A percentile compares a stretch with the other conserved stretches of the same genome.
phyloP scores from a whole-genome alignment of 1,284 basidiomycete species.

The Ustilago curta region DNA sequence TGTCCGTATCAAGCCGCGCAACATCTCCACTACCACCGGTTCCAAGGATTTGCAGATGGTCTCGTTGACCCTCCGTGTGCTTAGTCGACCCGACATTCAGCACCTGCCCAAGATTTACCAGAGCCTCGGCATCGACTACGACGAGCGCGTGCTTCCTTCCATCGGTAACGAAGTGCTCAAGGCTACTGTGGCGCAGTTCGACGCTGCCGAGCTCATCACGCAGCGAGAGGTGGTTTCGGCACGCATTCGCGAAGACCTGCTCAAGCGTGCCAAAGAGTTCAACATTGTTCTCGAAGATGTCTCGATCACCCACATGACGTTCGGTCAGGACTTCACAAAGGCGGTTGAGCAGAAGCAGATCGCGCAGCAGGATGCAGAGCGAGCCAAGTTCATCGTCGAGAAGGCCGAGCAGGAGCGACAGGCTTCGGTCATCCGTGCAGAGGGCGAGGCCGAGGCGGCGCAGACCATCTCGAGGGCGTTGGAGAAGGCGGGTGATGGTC shows the following conservation, averaged over 20 bases:
- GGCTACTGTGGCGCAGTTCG: conserved; percentile 97
- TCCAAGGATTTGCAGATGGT: conserved; percentile 95
- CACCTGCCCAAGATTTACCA: conserved; percentile 96
- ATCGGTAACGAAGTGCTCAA: conserved; percentile 95
- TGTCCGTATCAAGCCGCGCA: conserved; percentile 92
- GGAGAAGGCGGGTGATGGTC: conserved; percentile 93
- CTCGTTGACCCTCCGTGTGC: conserved; percentile 92
- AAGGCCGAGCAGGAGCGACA: conserved; percentile 97
- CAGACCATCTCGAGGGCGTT: conserved; percentile 89
- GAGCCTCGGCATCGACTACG: conserved; percentile 92
- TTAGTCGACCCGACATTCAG: conserved; percentile 89
- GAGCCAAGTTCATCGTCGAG: conserved; percentile 98
- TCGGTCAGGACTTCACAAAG: conserved; percentile 74
- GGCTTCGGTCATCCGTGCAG: conserved; percentile 95
- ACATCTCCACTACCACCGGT: conserved; percentile 95
- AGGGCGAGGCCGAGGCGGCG: conserved; percentile 94
- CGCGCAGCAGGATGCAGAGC: conserved; percentile 91
- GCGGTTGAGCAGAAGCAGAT: conserved; percentile 99
- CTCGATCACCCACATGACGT: conserved; percentile 80
- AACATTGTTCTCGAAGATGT: conserved; percentile 97
- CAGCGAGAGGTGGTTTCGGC: conserved; percentile 81
- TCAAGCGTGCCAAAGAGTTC: conserved; percentile 95
- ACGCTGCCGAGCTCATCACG: conserved; percentile 92
- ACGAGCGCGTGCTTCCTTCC: conserved; percentile 82
- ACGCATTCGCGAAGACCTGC: conserved; percentile 90